Percentiles rank a stretch among this genome's conserved stretches.
Conservation (phyloP, 192 early-diverging fungal genomes). For the Entomortierella lignicola region DNA sequence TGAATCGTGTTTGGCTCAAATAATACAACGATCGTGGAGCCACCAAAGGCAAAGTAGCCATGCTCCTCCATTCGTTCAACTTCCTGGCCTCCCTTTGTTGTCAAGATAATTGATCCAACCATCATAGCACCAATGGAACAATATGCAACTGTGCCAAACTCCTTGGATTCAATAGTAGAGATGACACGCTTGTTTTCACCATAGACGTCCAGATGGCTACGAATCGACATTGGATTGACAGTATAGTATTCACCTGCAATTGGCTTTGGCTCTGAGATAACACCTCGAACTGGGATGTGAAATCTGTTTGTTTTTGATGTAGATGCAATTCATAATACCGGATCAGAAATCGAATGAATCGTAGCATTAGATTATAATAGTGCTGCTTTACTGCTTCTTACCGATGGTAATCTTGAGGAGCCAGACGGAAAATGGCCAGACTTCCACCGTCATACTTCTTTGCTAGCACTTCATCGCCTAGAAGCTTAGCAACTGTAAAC, state of each 20-base stretch:
- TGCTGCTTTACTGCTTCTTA: constrained; percentile 11
- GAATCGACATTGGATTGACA: constrained; percentile 88
- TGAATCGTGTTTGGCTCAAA: constrained; percentile 71
- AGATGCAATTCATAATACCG: too few relatives aligned
- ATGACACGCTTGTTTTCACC: constrained; percentile 81
- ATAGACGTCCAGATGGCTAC: constrained; percentile 76
- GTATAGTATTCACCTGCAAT: constrained; percentile 84
- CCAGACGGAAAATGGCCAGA: constrained; percentile 79
- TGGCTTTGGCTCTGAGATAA: constrained; percentile 61
- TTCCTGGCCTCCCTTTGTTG: constrained; percentile 52
- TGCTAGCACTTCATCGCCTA: constrained; percentile 62
- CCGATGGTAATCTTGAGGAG: constrained; percentile 89
- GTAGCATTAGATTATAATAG: too few relatives aligned
- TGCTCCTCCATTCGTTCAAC: constrained; percentile 79
- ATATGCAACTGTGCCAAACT: constrained; percentile 79
- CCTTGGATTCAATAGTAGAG: constrained; percentile 68
- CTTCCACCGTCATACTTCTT: constrained; percentile 70
- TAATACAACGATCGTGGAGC: constrained; percentile 79
- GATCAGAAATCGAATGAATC: too few relatives aligned
- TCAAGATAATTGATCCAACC: constrained; percentile 84
- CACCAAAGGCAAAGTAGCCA: constrained; percentile 87
- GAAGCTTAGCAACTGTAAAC: constrained; percentile 72
- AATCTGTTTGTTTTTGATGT: constrained; percentile 65
- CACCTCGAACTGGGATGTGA: constrained; percentile 80
- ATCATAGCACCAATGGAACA: constrained; percentile 86